Conservation (phyloP, 495 filamentous ascomycete species). For the Penicillium samsonianum region DNA sequence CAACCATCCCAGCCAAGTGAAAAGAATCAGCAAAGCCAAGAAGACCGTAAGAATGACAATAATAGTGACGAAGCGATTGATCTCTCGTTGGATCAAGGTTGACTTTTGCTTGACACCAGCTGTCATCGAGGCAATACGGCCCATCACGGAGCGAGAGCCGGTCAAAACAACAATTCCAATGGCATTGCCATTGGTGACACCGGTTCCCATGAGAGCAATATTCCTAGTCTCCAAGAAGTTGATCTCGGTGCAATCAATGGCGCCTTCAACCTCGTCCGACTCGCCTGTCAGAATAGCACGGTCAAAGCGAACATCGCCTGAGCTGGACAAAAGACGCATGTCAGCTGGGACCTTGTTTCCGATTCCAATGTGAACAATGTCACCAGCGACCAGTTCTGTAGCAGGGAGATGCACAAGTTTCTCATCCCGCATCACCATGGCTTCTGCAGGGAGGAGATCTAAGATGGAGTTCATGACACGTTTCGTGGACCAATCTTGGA, state of each 20-base stretch:
- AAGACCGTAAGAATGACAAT: slow-evolving; percentile 57
- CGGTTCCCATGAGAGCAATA: slow-evolving; percentile 72
- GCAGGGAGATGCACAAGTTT: slow-evolving; percentile 49
- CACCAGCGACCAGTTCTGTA: slow-evolving; percentile 66
- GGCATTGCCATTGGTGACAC: slow-evolving; percentile 66
- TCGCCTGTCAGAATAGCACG: slow-evolving; percentile 72
- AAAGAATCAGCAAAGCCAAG: slow-evolving; percentile 58
- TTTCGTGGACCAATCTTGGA: slow-evolving; percentile 66
- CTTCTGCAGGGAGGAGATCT: slow-evolving; percentile 66
- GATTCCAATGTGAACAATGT: slow-evolving; percentile 63
- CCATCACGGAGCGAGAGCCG: slow-evolving; percentile 63
- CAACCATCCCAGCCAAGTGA: slow-evolving; percentile 63
- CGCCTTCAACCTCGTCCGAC: slow-evolving; percentile 60
- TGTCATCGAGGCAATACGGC: slow-evolving; percentile 68
- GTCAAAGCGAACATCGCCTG: slow-evolving; percentile 70
- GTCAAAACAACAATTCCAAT: slow-evolving; percentile 63
- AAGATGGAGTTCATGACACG: slow-evolving; percentile 67
- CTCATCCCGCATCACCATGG: slow-evolving; percentile 61
- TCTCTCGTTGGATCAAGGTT: slow-evolving; percentile 68
- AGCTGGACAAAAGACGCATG: slow-evolving; percentile 64
- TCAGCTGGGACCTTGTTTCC: slow-evolving; percentile 76
- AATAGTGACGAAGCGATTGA: slow-evolving; percentile 65
- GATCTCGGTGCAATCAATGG: slow-evolving; percentile 60
- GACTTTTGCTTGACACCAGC: slow-evolving; percentile 62
- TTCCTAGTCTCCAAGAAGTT: slow-evolving; percentile 76